These are phyloP conservation scores for Globisporangium alternatum DNA, from an alignment of 352 stramenopile species.

Conservation along the genomic window DNA sequence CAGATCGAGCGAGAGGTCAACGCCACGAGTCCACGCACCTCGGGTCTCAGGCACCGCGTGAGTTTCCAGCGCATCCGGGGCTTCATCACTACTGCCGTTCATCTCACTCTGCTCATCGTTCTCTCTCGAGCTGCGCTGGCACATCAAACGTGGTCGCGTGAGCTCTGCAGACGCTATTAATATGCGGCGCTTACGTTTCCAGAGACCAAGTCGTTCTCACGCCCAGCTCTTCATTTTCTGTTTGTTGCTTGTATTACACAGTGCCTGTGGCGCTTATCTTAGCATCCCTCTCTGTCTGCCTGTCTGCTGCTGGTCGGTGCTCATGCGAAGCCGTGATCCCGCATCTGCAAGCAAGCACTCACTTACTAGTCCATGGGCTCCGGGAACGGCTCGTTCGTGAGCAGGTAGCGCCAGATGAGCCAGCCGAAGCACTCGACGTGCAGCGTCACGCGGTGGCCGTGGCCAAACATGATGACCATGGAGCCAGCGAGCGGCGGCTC, in stretches of 20 bases:
- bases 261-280: too few species aligned
- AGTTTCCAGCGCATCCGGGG: neutral
- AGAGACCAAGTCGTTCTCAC: too few species aligned
- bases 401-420: slow-evolving; percentile 84
- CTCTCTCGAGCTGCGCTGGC: neutral
- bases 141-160: neutral
- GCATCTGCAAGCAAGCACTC: too few species aligned
- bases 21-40: neutral
- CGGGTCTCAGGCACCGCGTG: neutral
- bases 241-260: too few species aligned
- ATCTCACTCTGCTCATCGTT: slow-evolving; percentile 3
- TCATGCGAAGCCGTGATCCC: too few species aligned
- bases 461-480: slow-evolving; percentile 86
- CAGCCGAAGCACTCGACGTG: slow-evolving; percentile 85
- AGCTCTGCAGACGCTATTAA: neutral
- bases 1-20: too few species aligned
- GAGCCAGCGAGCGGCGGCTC: slow-evolving; percentile 61
- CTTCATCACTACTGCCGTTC: neutral
- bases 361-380: slow-evolving; percentile 48
- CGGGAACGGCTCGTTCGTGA: slow-evolving; percentile 80
- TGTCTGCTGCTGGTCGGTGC: too few species aligned
- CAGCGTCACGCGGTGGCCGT: slow-evolving; percentile 76
- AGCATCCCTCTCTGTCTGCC: too few species aligned
- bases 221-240: too few species aligned
- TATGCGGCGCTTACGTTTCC: neutral